phyloP scores from a whole-genome alignment of 2,329 filamentous ascomycete genomes.

The Aurifilum marmelostoma region DNA sequence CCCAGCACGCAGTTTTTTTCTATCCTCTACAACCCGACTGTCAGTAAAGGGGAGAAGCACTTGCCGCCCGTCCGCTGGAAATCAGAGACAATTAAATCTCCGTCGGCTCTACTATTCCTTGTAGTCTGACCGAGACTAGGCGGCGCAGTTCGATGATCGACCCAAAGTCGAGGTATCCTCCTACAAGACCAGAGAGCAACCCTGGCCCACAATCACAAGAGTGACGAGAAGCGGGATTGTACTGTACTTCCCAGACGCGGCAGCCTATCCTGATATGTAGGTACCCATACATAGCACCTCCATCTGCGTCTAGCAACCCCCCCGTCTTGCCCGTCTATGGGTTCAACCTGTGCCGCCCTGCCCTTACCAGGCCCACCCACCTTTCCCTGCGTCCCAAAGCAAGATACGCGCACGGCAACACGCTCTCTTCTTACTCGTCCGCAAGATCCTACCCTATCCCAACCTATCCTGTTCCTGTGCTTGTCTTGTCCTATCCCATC shows the following conservation, averaged over 20 bases:
- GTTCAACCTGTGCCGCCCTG: slow-evolving; percentile 1
- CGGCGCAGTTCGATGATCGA: slow-evolving; percentile 29
- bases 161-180: slow-evolving; percentile 18
- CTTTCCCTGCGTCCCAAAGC: neutral
- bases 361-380: neutral
- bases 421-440: neutral
- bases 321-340: slow-evolving; percentile 10
- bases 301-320: slow-evolving; percentile 16
- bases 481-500: neutral
- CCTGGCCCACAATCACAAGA: neutral
- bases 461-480: neutral
- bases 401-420: slow-evolving; percentile 10
- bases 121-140: slow-evolving; percentile 27
- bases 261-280: neutral
- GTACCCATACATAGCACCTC: neutral
- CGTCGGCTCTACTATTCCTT: slow-evolving; percentile 27
- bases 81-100: slow-evolving; percentile 20
- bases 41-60: neutral
- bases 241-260: neutral
- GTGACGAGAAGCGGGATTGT: neutral
- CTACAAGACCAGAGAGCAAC: neutral
- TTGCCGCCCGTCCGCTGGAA: slow-evolving; percentile 9
- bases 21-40: neutral
- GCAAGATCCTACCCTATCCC: neutral
- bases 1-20: neutral